Evolutionary conservation across 2,329 filamentous ascomycete species (phyloP), one percentile per base, ranked within the genome.

Genomic region (Colletotrichum simmondsii): DNA sequence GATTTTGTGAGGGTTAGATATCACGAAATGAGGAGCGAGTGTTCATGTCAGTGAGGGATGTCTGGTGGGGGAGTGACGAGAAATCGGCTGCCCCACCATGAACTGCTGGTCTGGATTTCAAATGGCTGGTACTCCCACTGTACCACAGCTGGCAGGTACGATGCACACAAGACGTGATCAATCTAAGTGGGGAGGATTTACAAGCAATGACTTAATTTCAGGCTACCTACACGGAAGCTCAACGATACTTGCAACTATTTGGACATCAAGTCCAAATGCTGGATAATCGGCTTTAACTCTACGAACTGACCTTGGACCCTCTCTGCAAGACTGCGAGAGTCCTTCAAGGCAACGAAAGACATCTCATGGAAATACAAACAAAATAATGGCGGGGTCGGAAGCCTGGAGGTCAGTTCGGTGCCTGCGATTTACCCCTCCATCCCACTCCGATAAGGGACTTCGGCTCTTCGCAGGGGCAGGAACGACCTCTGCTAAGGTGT

Each of bases 121-220:
- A 49, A n/a, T 49, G 42, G 16, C 19, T 11, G 19, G 42, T 49
- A 49, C 42, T 19, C 19, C n/a, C 42, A 22, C 19, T 49, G 28
- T 53, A 26, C 61, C 3, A 26, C 22, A 26, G 53, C 24, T 30
- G 19, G 52, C 12, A 53, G 52, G 61, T 37, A n/a, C 28, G 46
- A 64, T 53, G 46, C 61, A 53, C 19, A 49, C 53, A 54, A 64
- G 61, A 54, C 61, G 61, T 64, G 61, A 64, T 35, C 30, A 19
- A 46, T 26, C 28, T 37, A 54, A 64, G 61, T 49, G 30, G 61
- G 49, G 46, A 37, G 49, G 8, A 22, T 10, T 22, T 22, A 10
- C 42, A 22, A 49, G 42, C 42, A 49, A 10, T 11, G 19, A 11
- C 14, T 16, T 10, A 7, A 49, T 19, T 22, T 10, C 8, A n/a